A percentile compares a stretch with the other conserved stretches of the same genome.
Conservation (phyloP, 169 alveolate species). For the Cystoisospora suis region DNA sequence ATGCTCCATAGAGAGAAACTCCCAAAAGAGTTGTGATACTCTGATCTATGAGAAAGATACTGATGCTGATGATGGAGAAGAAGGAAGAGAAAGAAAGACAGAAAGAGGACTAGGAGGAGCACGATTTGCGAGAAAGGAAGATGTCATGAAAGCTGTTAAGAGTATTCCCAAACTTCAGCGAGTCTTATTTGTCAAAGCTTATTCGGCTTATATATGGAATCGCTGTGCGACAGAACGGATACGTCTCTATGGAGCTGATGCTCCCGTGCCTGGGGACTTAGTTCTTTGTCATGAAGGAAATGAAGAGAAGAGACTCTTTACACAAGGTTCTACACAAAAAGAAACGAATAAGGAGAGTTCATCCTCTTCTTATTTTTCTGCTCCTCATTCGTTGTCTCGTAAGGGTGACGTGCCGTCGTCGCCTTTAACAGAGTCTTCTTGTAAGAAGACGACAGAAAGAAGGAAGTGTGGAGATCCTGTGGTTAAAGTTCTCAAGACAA, state of each 20-base stretch:
- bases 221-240: neutral
- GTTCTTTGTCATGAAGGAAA: neutral
- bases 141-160: neutral
- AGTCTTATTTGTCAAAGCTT: conserved; percentile 3
- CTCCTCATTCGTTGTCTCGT: neutral
- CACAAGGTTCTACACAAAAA: neutral
- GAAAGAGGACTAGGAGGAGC: neutral
- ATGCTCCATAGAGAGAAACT: no score
- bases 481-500: neutral
- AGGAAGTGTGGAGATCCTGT: neutral
- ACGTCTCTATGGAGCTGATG: neutral
- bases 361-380: neutral
- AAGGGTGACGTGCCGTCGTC: neutral
- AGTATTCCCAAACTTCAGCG: neutral
- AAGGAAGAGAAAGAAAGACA: no score
- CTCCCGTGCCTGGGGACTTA: neutral
- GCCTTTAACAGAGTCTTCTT: neutral
- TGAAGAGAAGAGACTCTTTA: neutral
- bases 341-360: neutral
- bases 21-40: no score
- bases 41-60: no score
- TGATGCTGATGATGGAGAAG: no score
- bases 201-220: conserved; percentile 15
- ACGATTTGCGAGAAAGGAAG: neutral
- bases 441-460: neutral